phyloP scores from a whole-genome alignment of 345 rosid species.

The Ceriops tagal region DNA sequence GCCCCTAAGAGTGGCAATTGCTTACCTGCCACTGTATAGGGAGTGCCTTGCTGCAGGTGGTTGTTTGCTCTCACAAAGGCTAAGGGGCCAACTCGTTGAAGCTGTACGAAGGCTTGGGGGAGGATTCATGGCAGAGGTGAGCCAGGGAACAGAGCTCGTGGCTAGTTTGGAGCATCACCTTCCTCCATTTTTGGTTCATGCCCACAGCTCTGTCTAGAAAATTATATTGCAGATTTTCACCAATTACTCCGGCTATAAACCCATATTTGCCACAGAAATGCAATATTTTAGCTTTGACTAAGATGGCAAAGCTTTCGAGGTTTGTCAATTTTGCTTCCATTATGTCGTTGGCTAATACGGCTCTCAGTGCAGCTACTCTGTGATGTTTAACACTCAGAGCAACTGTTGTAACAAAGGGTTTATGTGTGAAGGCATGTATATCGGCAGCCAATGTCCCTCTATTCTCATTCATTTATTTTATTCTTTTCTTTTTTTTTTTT shows the following conservation, averaged over 20 bases:
- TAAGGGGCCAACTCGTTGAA: constrained; percentile 83
- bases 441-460: background rate
- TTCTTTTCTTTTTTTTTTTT: too few relatives aligned
- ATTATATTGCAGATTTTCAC: constrained; percentile 17
- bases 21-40: constrained; percentile 80
- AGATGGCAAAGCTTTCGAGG: constrained; percentile 24
- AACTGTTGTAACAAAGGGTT: constrained; percentile 24
- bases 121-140: constrained; percentile 39
- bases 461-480: background rate
- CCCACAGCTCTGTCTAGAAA: constrained; percentile 21
- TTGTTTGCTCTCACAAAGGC: constrained; percentile 57
- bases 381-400: constrained; percentile 28
- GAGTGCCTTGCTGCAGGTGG: constrained; percentile 66
- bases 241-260: constrained; percentile 19
- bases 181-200: constrained; percentile 62
- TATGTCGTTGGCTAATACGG: constrained; percentile 21
- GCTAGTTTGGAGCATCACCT: constrained; percentile 72
- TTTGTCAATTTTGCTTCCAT: constrained; percentile 30
- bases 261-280: constrained; percentile 29
- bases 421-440: constrained; percentile 34
- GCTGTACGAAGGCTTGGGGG: constrained; percentile 73
- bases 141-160: constrained; percentile 54
- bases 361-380: constrained; percentile 10
- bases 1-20: constrained; percentile 70
- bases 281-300: constrained; percentile 26